Percentiles rank a stretch among this genome's conserved stretches.
phyloP scores from a whole-genome alignment of 2,329 filamentous ascomycete genomes.

The Talaromyces sp. region DNA sequence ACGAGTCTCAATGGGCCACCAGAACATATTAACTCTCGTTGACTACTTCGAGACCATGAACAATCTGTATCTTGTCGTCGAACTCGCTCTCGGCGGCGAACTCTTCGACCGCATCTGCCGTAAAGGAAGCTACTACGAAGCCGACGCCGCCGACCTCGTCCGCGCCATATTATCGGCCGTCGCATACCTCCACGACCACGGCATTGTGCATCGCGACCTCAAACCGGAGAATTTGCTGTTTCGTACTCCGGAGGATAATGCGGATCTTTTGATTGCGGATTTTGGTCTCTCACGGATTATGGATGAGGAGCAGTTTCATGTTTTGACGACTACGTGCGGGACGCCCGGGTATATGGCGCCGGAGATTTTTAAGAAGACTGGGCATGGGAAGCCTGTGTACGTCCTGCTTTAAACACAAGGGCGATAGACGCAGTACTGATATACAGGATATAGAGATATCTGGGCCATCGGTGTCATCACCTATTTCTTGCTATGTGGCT shows the following conservation, averaged over 20 bases:
- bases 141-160: conserved; percentile 91
- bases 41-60: conserved; percentile 99
- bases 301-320: conserved; percentile 98
- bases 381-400: conserved; percentile 92
- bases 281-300: conserved; percentile 96
- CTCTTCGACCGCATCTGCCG: conserved; percentile 98
- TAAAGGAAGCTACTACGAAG: conserved; percentile 98
- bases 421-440: conserved; percentile 7
- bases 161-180: conserved; percentile 95
- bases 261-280: conserved; percentile 93
- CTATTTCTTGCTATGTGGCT: conserved; percentile 96
- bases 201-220: conserved; percentile 95
- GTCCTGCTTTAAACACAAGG: conserved; percentile 25
- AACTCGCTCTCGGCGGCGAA: conserved; percentile 92
- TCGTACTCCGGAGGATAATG: conserved; percentile 94
- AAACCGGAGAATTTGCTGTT: conserved; percentile 98
- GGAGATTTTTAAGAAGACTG: conserved; percentile 98
- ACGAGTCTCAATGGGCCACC: conserved; percentile 97
- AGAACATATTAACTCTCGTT: conserved; percentile 95
- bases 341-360: conserved; percentile 99
- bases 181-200: conserved; percentile 96
- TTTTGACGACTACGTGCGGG: conserved; percentile 94
- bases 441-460: conserved; percentile 62
- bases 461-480: conserved; percentile 99
- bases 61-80: conserved; percentile 96